Evolutionary conservation across 169 alveolate species (phyloP), one percentile per base, ranked within the genome.

Genomic region (Miamiensis avidus): DNA sequence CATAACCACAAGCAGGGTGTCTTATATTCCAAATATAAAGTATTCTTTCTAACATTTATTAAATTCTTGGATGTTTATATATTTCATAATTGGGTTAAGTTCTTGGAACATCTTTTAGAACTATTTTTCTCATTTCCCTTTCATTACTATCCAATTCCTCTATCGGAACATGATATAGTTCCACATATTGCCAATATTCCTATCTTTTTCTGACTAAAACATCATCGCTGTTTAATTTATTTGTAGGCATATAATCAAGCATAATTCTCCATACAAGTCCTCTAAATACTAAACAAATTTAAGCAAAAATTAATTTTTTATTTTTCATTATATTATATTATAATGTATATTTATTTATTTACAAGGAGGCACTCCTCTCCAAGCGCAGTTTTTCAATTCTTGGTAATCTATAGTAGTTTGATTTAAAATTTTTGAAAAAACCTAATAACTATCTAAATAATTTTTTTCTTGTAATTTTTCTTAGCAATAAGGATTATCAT

Each of bases 1-100:
- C 96, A 79, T 93, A 91, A 29, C 94, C 95, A 85, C 93, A 82
- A 28, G 95, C 96, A 81, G 96, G 95, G 90, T 92, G 94, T 82
- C 94, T 84, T 77, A 95, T 72, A 76, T 92, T 89, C 97, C 95
- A 92, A 64, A 90, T 81, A 82, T 90, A 89, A 27, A 93, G 83
- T 31, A 89, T 89, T 73, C 95, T 86, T 65, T 84, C 89, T 65
- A 95, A 34, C 93, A 95, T 91, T 34, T 78, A 75, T 84, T 92
- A 82, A 65, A 94, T 82, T 74, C 74, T 77, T 20, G 82, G 79
- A 73, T 85, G 74, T 75, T 89, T 85, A 85, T 90, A 94, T 31
- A 91, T 82, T 69, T 83, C 74, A 64, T 81, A 75, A 31, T 91
- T 94, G 0, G 96, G 96, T 85, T 89, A 64, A 31, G 97, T 95